These are phyloP conservation scores for Lagerstroemia speciosa DNA, from an alignment of 345 rosid species.

Conservation along the genomic window DNA sequence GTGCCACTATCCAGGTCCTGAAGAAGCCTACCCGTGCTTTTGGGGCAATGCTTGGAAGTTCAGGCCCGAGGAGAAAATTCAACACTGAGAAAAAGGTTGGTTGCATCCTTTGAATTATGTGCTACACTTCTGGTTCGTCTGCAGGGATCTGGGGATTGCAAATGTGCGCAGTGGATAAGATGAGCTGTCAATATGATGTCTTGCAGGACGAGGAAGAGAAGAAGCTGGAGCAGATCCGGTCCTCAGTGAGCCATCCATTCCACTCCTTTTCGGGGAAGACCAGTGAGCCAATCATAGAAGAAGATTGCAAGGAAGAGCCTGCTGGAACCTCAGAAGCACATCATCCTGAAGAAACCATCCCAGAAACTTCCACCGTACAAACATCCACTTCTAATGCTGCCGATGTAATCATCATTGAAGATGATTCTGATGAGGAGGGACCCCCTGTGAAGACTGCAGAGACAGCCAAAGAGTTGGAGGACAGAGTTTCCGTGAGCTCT, in stretches of 20 bases:
- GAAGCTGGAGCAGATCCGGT: conserved; percentile 53
- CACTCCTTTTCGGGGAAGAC: conserved; percentile 30
- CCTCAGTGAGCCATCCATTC: conserved; percentile 52
- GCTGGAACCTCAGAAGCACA: conserved; percentile 6
- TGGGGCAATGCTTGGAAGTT: conserved; percentile 43
- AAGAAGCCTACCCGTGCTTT: conserved; percentile 54
- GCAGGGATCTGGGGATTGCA: neutral
- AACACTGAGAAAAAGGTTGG: conserved; percentile 42
- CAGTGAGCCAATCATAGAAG: conserved; percentile 12
- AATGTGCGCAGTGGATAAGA: neutral
- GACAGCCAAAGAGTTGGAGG: neutral
- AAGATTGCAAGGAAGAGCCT: conserved; percentile 19
- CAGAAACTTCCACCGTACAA: conserved; percentile 17
- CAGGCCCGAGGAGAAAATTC: conserved; percentile 34
- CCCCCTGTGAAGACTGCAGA: conserved; percentile 12
- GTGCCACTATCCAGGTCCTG: conserved; percentile 40
- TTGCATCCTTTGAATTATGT: neutral
- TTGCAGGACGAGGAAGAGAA: conserved; percentile 41
- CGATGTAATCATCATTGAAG: conserved; percentile 36
- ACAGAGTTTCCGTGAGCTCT: conserved; percentile 3
- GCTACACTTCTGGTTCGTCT: neutral
- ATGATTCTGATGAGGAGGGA: conserved; percentile 23
- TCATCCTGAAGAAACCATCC: conserved; percentile 16
- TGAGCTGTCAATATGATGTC: neutral
- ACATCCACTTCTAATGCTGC: conserved; percentile 22